Evolutionary conservation across 2,329 filamentous ascomycete genomes (phyloP).

Genomic region (Fusarium sp.): DNA sequence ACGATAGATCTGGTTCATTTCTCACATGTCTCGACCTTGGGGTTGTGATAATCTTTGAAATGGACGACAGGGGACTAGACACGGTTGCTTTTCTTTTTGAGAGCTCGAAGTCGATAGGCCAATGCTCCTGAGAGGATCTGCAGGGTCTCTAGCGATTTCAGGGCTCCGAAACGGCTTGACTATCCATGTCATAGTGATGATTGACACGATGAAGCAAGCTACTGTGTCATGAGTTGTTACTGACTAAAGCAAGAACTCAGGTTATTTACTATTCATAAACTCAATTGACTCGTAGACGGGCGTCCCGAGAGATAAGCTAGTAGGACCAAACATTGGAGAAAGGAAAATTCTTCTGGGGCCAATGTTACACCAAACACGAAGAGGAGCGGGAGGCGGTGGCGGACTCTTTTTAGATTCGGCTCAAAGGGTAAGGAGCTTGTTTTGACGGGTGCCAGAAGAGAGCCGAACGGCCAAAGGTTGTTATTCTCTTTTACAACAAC

Average conservation of each 20-base stretch:
- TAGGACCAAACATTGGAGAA: conserved; percentile 16
- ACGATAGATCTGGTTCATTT: conserved; percentile 29
- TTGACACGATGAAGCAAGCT: conserved; percentile 4
- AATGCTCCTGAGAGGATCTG: conserved; percentile 37
- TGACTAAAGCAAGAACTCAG: conserved; percentile 1
- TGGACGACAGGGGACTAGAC: conserved; percentile 29
- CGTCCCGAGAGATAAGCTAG: conserved; percentile 38
- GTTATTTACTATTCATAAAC: conserved; percentile 1
- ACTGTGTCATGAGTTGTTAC: not conserved
- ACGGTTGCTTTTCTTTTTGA: conserved; percentile 11
- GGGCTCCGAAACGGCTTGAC: conserved; percentile 8
- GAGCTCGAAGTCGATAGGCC: conserved; percentile 36
- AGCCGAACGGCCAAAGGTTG: not conserved
- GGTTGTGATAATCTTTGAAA: conserved; percentile 30
- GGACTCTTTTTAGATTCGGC: conserved; percentile 36
- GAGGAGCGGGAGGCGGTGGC: conserved; percentile 41
- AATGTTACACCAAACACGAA: conserved; percentile 23
- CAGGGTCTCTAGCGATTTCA: conserved; percentile 30
- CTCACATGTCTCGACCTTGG: conserved; percentile 7
- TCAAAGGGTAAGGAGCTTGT: conserved; percentile 37
- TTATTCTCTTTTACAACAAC: not conserved
- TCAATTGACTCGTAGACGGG: conserved; percentile 29
- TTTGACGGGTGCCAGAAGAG: conserved; percentile 15
- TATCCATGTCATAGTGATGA: not conserved
- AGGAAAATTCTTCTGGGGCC: conserved; percentile 24